These are phyloP conservation scores for Russula sp. DNA, from an alignment of 768 basidiomycete species.

Conservation along the genomic window DNA sequence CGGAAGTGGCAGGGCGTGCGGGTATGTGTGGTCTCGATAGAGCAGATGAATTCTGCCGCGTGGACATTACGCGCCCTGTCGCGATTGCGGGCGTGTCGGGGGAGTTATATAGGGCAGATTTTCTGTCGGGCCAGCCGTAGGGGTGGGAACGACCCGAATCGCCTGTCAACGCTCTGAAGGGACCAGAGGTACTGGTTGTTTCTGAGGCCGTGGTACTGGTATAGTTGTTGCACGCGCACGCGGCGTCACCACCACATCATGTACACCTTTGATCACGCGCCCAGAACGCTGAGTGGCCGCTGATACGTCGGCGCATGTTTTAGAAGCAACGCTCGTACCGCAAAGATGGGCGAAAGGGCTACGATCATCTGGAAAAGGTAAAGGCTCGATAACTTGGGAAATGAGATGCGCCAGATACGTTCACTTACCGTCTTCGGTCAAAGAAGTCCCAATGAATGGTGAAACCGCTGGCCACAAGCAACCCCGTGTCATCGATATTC, in stretches of 20 bases:
- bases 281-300: no score
- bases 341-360: constrained; percentile 1
- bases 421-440: constrained; percentile 18
- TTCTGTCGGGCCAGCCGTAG: background rate
- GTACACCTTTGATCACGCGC: no score
- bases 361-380: constrained; percentile 4
- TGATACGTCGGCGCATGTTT: no score
- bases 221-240: no score
- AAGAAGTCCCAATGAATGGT: constrained; percentile 15
- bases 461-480: constrained; percentile 18
- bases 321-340: background rate
- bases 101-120: background rate
- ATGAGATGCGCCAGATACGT: background rate
- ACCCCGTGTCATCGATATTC: constrained; percentile 6
- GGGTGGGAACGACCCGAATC: background rate
- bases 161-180: background rate
- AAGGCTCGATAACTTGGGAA: background rate
- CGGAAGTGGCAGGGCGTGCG: constrained; percentile 12
- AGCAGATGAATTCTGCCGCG: background rate
- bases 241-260: no score
- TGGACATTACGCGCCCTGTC: background rate
- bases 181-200: background rate
- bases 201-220: background rate
- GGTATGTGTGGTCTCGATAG: background rate
- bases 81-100: constrained; percentile 2